Base-by-base conservation (phyloP, 331 rosid species). In the Telfairia occidentalis region DNA sequence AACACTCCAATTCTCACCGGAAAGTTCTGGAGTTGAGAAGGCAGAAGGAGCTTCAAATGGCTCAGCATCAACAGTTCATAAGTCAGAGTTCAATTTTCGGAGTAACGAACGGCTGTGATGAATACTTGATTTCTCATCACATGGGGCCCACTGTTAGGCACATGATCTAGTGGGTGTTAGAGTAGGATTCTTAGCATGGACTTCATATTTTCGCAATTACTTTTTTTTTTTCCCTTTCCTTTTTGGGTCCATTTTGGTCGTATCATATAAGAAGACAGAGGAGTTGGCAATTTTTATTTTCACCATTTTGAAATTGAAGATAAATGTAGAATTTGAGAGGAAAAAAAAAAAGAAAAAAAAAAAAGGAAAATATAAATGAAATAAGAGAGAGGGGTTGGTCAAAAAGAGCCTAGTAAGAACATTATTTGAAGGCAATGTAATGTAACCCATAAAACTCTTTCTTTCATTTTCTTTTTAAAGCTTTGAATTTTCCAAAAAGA, bases 1-100 rank as follows among this genome's bases (percentile, higher is more conserved):
- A 81, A 76, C 99, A 95, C 80, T 95, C 99, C 10, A 95, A 95
- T 81, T 95, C 99, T 5, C 99, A 95, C 35, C 73, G 99, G 85
- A 95, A 95, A 84, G 97, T 95, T 34, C 38, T 95, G 87, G 99
- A 92, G 90, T 84, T 95, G 55, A 81, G 99, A 77, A 76, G 99
- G 78, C 97, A 95, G 81, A 95, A 87, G 78, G 99, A 95, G 38
- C 5, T 88, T 70, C 92, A 88, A 2, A 76, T 82, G 52, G 71
- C 77, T 1, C 87, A 86, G 21, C 89, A 92, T 26, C 96, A 90
- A 15, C 95, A 85, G 11, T 54, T 82, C 77, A 73, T 87, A 6
- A 85, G 77, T 82, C 97, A 85, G 42, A 71, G 55, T 82, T 84
- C 96, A 21, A 82, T 91, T 88, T 95, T 95, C 77, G 97, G 86